Conservation (phyloP, 257 asterid species). For the Pogostemon cablin region DNA sequence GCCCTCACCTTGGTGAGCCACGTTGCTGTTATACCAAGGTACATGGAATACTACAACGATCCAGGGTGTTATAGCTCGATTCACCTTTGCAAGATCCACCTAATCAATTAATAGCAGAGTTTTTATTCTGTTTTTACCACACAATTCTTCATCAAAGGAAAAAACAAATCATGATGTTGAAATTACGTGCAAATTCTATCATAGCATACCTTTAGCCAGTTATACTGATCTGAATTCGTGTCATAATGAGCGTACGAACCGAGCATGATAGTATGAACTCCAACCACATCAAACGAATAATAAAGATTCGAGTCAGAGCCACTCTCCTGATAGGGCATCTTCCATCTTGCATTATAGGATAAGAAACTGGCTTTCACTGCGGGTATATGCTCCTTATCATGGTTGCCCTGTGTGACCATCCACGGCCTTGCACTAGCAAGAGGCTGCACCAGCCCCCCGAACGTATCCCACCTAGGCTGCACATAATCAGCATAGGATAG, state of each 20-base stretch:
- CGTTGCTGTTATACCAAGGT: conserved; percentile 94
- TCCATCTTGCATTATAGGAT: conserved; percentile 89
- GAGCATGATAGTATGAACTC: conserved; percentile 85
- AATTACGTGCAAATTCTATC: too few relatives aligned
- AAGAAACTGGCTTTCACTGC: conserved; percentile 46
- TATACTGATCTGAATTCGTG: conserved; percentile 66
- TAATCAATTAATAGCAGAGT: conserved; percentile 25
- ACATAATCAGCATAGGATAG: conserved; percentile 84
- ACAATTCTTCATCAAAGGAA: neutral
- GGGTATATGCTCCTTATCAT: conserved; percentile 73
- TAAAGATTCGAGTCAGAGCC: conserved; percentile 75
- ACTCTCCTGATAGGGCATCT: conserved; percentile 92
- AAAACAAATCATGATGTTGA: too few relatives aligned
- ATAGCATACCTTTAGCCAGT: conserved; percentile 77
- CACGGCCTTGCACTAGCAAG: conserved; percentile 90
- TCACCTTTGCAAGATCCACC: conserved; percentile 75
- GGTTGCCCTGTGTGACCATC: conserved; percentile 99
- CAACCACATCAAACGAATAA: conserved; percentile 86
- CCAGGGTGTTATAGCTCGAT: conserved; percentile 84
- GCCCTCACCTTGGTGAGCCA: conserved; percentile 94
- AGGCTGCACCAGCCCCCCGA: conserved; percentile 86
- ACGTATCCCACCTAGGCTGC: conserved; percentile 82
- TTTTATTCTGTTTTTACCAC: too few relatives aligned
- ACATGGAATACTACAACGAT: conserved; percentile 71
- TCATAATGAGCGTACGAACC: conserved; percentile 77